Evolutionary conservation across 2,329 filamentous ascomycete species (phyloP), one percentile per base, ranked within the genome.

Genomic region (Herpotrichia juniperi): DNA sequence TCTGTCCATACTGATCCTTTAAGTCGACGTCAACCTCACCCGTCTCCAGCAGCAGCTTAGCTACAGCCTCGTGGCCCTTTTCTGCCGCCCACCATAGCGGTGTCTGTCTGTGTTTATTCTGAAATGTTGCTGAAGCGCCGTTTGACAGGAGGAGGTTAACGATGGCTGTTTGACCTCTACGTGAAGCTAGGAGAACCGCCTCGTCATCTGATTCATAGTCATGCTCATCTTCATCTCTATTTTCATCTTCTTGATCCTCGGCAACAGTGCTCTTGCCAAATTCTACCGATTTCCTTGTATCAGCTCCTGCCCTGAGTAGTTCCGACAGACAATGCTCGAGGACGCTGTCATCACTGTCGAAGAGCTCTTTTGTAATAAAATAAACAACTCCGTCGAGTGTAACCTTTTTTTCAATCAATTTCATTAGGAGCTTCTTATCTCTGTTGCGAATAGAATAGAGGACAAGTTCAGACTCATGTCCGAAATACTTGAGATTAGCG

Each of bases 271-370:
- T n/a, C n/a, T 21, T 2, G 11, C 30, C n/a, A 11, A 45, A 30
- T 2, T 17, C 22, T 42, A 5, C 17, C n/a, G 42, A 35, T 26
- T 12, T 39, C 26, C 4, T 30, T 14, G 42, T 53, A 28, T 51
- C 40, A 11, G 46, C 50, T 28, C 54, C 47, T 1, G 50, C 50
- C 14, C 37, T 32, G 24, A 56, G 54, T 22, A 56, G 37, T 21
- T 47, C 8, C 14, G 39, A 48, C 11, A 56, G 21, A n/a, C 50
- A 35, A n/a, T 19, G n/a, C 30, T 46, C 26, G 6, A 53, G 28
- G 42, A 25, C 28, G n/a, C 8, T 4, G 17, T 48, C 44, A 17
- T 11, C 21, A 10, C 22, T 1, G 16, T 25, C n/a, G 2, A 12
- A 12, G 11, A n/a, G 26, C 6, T 37, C 26, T 30, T 46, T 49